Conservation (phyloP, 2,329 filamentous ascomycete species). For the Chalaropsis ovoidea region DNA sequence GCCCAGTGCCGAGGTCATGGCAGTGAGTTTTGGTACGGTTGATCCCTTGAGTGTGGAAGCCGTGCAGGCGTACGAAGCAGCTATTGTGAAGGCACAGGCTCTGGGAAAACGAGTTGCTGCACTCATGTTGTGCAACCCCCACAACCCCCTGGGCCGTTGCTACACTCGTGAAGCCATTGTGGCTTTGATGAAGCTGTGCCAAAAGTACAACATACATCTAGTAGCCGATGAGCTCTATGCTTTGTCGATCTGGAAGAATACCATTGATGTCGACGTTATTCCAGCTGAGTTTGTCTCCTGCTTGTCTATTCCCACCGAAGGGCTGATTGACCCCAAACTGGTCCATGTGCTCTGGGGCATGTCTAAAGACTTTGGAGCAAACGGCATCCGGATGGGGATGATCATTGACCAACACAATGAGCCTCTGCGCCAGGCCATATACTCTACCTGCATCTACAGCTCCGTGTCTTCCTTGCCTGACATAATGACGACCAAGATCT, state of each 20-base stretch:
- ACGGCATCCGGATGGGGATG: conserved; percentile 44
- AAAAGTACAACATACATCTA: conserved; percentile 41
- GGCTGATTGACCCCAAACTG: conserved; percentile 39
- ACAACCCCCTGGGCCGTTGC: conserved; percentile 44
- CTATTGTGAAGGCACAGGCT: conserved; percentile 34
- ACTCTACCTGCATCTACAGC: conserved; percentile 35
- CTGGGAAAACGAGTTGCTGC: conserved; percentile 37
- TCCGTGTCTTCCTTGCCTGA: conserved; percentile 40
- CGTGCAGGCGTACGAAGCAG: conserved; percentile 39
- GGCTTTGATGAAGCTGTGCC: conserved; percentile 39
- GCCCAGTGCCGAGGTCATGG: conserved; percentile 36
- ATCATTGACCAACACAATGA: conserved; percentile 41
- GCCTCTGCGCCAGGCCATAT: conserved; percentile 34
- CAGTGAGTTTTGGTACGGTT: conserved; percentile 37
- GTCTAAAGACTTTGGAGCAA: conserved; percentile 47
- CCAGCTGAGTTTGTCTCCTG: conserved; percentile 38
- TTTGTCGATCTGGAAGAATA: conserved; percentile 41
- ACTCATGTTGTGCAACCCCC: conserved; percentile 43
- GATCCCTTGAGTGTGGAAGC: conserved; percentile 38
- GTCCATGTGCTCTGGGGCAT: conserved; percentile 44
- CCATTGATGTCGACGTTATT: conserved; percentile 28
- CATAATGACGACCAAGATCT: conserved; percentile 34
- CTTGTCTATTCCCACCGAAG: conserved; percentile 36
- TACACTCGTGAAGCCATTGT: conserved; percentile 36
- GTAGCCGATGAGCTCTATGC: conserved; percentile 45